Conservation (phyloP, 2,329 filamentous ascomycete species). For the Exophiala viscosa region DNA sequence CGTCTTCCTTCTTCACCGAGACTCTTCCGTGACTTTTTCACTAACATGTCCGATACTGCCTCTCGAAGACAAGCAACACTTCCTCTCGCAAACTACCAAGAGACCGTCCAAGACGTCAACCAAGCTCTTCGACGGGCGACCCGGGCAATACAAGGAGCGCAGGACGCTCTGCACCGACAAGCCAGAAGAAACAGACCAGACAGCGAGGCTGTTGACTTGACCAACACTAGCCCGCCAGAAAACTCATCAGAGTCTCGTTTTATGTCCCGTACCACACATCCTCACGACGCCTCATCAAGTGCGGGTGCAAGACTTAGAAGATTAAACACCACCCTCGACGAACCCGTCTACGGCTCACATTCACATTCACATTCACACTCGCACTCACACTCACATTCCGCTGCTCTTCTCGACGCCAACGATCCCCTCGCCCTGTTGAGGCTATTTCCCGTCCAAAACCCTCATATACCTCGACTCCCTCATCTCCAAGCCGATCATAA, state of each 20-base stretch:
- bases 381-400: not conserved
- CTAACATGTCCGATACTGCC: slow-evolving; percentile 12
- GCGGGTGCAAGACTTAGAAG: slow-evolving; percentile 7
- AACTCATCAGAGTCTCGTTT: slow-evolving; percentile 17
- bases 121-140: slow-evolving; percentile 23
- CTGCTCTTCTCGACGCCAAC: not conserved
- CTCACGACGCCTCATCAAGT: slow-evolving; percentile 18
- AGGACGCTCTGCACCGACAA: slow-evolving; percentile 25
- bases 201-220: slow-evolving; percentile 20
- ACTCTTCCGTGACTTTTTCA: slow-evolving; percentile 25
- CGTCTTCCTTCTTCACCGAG: slow-evolving; percentile 21
- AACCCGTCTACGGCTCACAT: slow-evolving; percentile 22
- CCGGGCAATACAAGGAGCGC: slow-evolving; percentile 24
- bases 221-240: slow-evolving; percentile 12
- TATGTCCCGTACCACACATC: slow-evolving; percentile 25
- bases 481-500: slow-evolving; percentile 3
- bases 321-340: slow-evolving; percentile 15
- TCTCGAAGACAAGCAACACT: slow-evolving; percentile 17
- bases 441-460: slow-evolving; percentile 2
- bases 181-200: slow-evolving; percentile 1
- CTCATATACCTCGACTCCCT: slow-evolving; percentile 4
- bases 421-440: slow-evolving; percentile 2
- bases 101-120: slow-evolving; percentile 18
- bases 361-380: not conserved
- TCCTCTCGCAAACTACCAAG: slow-evolving; percentile 16